Percentiles rank a stretch among this genome's conserved stretches.
Evolutionary conservation across 2,329 filamentous ascomycete genomes (phyloP).

Genomic region (Neoarthrinium moseri): DNA sequence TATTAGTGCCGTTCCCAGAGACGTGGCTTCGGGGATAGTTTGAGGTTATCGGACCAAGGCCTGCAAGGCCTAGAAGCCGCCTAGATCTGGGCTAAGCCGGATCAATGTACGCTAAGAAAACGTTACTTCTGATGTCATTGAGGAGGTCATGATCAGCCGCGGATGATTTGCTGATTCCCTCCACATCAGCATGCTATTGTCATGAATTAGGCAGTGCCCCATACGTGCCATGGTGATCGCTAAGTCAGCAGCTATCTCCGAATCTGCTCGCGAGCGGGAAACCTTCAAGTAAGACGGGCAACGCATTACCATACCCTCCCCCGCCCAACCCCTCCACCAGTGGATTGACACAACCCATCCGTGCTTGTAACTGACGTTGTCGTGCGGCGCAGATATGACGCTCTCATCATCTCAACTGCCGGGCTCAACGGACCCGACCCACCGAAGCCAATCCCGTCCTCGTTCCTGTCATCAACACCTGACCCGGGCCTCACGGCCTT

Average conservation of each 20-base stretch:
- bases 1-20: too few species aligned
- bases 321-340: neutral
- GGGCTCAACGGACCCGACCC: neutral
- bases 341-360: neutral
- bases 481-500: constrained; percentile 45
- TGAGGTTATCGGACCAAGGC: too few species aligned
- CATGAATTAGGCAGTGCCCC: too few species aligned
- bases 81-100: too few species aligned
- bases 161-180: too few species aligned
- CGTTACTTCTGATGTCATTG: too few species aligned
- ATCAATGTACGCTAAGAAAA: too few species aligned
- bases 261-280: constrained; percentile 7
- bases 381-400: neutral
- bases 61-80: too few species aligned
- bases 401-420: constrained; percentile 4
- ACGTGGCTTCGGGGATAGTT: too few species aligned
- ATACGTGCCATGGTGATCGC: constrained; percentile 1
- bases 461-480: neutral
- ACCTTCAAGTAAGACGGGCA: constrained; percentile 4
- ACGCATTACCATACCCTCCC: too few species aligned
- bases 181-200: too few species aligned
- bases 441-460: neutral
- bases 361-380: neutral
- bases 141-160: too few species aligned
- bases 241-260: neutral